phyloP scores from a whole-genome alignment of 208 protist species.

The Crithidia brevicula region DNA sequence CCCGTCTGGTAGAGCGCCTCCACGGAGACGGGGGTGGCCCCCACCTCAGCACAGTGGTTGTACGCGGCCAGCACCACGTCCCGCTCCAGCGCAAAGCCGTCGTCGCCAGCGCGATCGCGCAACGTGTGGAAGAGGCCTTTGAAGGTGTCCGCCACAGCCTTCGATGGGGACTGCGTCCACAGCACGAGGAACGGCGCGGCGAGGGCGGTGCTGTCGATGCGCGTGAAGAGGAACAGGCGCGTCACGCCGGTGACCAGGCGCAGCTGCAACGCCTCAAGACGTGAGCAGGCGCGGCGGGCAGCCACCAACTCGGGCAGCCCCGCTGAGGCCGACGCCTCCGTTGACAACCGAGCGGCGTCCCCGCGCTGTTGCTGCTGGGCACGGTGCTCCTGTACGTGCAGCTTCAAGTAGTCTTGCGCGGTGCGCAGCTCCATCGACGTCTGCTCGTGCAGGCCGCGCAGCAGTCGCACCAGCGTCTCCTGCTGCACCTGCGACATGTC shows the following conservation, averaged over 20 bases:
- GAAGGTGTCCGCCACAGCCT: conserved; percentile 76
- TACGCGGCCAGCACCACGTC: conserved; percentile 72
- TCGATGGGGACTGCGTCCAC: conserved; percentile 73
- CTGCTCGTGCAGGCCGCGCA: conserved; percentile 49
- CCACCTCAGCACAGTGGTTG: conserved; percentile 61
- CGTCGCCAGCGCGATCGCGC: conserved; percentile 63
- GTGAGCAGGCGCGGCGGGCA: conserved; percentile 39
- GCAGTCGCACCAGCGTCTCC: conserved; percentile 52
- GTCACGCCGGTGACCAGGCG: conserved; percentile 61
- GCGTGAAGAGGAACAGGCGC: conserved; percentile 73
- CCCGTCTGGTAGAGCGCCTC: conserved; percentile 78
- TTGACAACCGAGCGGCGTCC: neutral
- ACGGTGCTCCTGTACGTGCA: conserved; percentile 34
- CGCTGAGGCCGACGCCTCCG: conserved; percentile 5
- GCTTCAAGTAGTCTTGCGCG: conserved; percentile 50
- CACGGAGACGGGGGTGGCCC: conserved; percentile 57
- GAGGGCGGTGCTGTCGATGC: conserved; percentile 39
- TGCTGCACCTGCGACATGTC: conserved; percentile 64
- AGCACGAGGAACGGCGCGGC: conserved; percentile 62
- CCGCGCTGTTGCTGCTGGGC: conserved; percentile 9
- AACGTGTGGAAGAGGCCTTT: conserved; percentile 80
- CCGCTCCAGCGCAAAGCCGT: conserved; percentile 67
- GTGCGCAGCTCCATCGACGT: conserved; percentile 30
- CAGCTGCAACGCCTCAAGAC: conserved; percentile 62
- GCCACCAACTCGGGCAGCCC: conserved; percentile 35